phyloP scores from a whole-genome alignment of 1,284 basidiomycete species.

The Schizopora paradoxa region DNA sequence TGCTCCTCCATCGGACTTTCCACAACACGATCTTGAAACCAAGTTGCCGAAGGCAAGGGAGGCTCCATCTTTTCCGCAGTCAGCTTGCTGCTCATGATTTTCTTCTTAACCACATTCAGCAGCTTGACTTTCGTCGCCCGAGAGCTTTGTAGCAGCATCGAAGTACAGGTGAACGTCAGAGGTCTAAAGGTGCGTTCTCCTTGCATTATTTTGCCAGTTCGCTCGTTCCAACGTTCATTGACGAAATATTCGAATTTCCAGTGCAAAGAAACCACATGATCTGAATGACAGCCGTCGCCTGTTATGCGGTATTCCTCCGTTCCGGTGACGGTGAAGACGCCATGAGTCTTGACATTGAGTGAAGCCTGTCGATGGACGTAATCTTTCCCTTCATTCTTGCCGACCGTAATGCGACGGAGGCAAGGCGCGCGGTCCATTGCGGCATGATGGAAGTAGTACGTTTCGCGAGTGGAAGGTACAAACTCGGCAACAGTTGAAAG shows the following conservation, averaged over 20 bases:
- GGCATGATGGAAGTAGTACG: conserved; percentile 66
- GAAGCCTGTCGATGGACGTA: conserved; percentile 68
- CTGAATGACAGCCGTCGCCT: conserved; percentile 23
- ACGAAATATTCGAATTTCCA: conserved; percentile 81
- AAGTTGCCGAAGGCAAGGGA: too few relatives aligned
- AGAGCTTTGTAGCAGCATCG: conserved; percentile 53
- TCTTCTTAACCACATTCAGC: conserved; percentile 67
- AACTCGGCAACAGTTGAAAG: conserved; percentile 51
- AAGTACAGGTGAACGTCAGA: conserved; percentile 67
- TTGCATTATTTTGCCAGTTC: conserved; percentile 38
- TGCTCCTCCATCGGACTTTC: too few relatives aligned
- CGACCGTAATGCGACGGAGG: conserved; percentile 58
- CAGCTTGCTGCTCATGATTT: conserved; percentile 47
- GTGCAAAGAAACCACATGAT: conserved; percentile 41
- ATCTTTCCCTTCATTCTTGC: conserved; percentile 60
- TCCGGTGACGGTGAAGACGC: conserved; percentile 68
- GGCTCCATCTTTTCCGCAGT: conserved; percentile 52
- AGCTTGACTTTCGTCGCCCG: conserved; percentile 63
- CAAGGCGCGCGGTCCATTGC: conserved; percentile 63
- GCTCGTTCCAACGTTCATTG: conserved; percentile 45
- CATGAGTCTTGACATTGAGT: conserved; percentile 58
- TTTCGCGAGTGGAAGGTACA: conserved; percentile 49
- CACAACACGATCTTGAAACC: too few relatives aligned
- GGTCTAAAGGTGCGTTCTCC: conserved; percentile 71
- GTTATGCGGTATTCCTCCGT: conserved; percentile 39